Base-by-base conservation (phyloP, 1,284 basidiomycete genomes). In the Porodaedalea pini region DNA sequence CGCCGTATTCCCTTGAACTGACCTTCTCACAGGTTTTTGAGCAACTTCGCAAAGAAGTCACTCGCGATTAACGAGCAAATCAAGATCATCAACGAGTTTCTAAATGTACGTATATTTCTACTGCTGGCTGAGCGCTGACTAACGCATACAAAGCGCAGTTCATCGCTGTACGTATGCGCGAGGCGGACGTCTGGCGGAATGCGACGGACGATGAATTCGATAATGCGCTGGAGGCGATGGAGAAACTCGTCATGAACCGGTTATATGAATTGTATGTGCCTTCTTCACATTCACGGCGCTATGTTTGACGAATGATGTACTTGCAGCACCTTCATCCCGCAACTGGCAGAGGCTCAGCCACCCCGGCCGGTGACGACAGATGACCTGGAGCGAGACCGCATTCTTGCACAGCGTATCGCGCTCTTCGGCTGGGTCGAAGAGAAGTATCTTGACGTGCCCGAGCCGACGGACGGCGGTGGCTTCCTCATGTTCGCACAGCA, bases 191-290 rank as follows among this genome's bases (percentile, higher is more conserved):
- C 1, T 96, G 93, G 94, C 84, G 82, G 65, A 84, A 83, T 59
- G 81, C 81, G 3, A 78, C 82, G 3, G 86, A 92, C 23, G 75
- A 75, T 3, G 95, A 99, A 69, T 98, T 99, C 65, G 97, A 98
- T 60, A 95, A 98, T 65, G 94, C 95, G 0, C 85, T 94, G 75
- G 96, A 99, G 73, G 95, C 94, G 52, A 98, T 99, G 93, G 96
- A 99, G 79, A 99, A 99, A 73, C 82, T 99, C 8, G 94, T 99
- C 65, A 99, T 99, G 97, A 99, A 99, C 67, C 79, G 95, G 50
- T 76, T 98, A 55, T 98, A 97, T 71, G 93, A 92, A 63, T 94
- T 88, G 92, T 93, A 66, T 66, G 87, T 76, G n/a, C 15, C 2
- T 47, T 39, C 10, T 25, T 25, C 44, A 41, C 41, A 37, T 37